Conservation (phyloP, 2,329 filamentous ascomycete genomes). For the Phymatotrichopsis omnivora region DNA sequence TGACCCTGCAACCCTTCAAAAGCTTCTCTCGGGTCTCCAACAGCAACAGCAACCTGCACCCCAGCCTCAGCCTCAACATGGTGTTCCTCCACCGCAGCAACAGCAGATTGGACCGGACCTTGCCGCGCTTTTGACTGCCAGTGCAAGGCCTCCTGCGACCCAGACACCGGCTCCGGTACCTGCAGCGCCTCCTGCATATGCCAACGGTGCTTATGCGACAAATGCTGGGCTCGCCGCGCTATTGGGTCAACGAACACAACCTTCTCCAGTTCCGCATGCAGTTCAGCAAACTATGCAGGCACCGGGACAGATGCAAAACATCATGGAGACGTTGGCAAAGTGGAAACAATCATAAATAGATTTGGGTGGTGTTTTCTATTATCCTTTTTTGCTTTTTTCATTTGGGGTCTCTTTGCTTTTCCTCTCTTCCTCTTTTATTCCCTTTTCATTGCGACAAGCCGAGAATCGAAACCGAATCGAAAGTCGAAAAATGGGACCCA, state of each 20-base stretch:
- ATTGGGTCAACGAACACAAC: conserved; percentile 19
- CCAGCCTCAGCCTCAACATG: conserved; percentile 25
- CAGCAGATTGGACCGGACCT: conserved; percentile 30
- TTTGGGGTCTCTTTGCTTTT: background rate
- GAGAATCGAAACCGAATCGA: no score
- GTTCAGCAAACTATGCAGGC: conserved; percentile 23
- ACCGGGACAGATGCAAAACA: conserved; percentile 53
- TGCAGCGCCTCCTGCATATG: background rate
- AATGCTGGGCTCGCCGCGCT: conserved; percentile 24
- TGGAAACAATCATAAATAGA: conserved; percentile 44
- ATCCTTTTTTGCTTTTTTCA: conserved; percentile 18
- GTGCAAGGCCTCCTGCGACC: conserved; percentile 3
- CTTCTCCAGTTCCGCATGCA: conserved; percentile 10
- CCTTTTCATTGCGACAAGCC: no score
- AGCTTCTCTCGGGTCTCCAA: conserved; percentile 49
- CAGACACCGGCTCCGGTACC: background rate
- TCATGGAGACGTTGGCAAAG: conserved; percentile 61
- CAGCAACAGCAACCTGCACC: conserved; percentile 33
- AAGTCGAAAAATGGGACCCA: no score
- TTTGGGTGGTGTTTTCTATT: conserved; percentile 21
- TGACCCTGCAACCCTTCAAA: conserved; percentile 60
- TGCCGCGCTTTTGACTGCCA: conserved; percentile 28
- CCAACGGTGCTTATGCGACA: conserved; percentile 15
- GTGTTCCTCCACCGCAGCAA: conserved; percentile 33
- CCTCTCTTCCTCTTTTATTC: background rate